Evolutionary conservation across 768 basidiomycete genomes (phyloP).

Genomic region (Pisolithus microcarpus): DNA sequence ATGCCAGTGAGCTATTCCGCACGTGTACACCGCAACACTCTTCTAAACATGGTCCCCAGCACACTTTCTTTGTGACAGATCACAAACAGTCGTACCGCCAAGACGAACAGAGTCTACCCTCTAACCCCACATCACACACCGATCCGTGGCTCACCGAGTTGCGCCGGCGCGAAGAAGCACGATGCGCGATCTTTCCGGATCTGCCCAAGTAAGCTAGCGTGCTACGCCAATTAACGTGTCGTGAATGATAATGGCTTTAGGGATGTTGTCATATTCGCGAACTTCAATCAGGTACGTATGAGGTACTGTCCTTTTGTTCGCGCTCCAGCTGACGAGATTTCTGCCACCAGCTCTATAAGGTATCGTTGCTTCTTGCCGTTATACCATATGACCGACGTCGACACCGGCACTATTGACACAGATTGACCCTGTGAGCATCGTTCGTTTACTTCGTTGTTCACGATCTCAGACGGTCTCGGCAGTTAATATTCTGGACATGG

Average conservation of each 20-base stretch:
- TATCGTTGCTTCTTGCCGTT: slow-evolving; percentile 1
- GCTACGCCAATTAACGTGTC: background rate
- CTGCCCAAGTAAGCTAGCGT: slow-evolving; percentile 30
- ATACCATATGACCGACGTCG: background rate
- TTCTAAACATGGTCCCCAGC: slow-evolving; percentile 20
- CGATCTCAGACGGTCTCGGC: background rate
- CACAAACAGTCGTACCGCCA: slow-evolving; percentile 39
- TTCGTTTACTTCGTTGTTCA: background rate
- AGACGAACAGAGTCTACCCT: slow-evolving; percentile 16
- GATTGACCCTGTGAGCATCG: slow-evolving; percentile 31
- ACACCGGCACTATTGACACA: background rate
- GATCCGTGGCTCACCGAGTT: slow-evolving; percentile 35
- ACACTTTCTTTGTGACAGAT: slow-evolving; percentile 44
- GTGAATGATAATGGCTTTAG: slow-evolving; percentile 14
- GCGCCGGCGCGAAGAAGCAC: slow-evolving; percentile 30
- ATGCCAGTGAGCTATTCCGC: slow-evolving; percentile 32
- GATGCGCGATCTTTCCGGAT: slow-evolving; percentile 37
- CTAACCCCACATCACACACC: slow-evolving; percentile 8
- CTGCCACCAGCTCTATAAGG: slow-evolving; percentile 38
- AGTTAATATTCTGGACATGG: slow-evolving; percentile 44
- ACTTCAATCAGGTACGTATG: slow-evolving; percentile 42
- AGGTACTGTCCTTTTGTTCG: background rate
- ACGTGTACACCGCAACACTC: background rate
- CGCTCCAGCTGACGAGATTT: slow-evolving; percentile 6
- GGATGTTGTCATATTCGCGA: slow-evolving; percentile 42